Conservation (phyloP, 352 stramenopile genomes). For the Phytophthora niederhauseri region DNA sequence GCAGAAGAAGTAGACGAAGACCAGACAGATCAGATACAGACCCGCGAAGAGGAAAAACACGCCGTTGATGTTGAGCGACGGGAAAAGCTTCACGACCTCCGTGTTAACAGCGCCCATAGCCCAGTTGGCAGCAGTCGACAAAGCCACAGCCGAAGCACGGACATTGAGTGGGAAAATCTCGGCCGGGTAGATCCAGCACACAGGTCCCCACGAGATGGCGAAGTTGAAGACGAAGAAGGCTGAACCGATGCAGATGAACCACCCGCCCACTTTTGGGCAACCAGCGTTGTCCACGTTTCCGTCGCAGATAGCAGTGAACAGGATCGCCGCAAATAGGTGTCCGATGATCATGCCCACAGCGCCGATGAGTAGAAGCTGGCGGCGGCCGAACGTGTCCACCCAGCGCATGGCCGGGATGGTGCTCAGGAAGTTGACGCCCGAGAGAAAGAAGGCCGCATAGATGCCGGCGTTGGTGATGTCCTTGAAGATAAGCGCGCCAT, state of each 20-base stretch:
- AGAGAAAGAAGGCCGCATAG: slow-evolving; percentile 39
- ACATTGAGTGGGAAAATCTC: slow-evolving; percentile 65
- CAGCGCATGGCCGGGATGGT: slow-evolving; percentile 48
- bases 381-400: slow-evolving; percentile 42
- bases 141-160: slow-evolving; percentile 22
- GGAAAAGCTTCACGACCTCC: slow-evolving; percentile 36
- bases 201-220: slow-evolving; percentile 39
- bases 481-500: slow-evolving; percentile 51
- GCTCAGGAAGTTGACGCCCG: slow-evolving; percentile 31
- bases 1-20: slow-evolving; percentile 53
- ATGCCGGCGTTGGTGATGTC: slow-evolving; percentile 37
- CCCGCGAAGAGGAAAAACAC: slow-evolving; percentile 61
- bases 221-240: slow-evolving; percentile 48
- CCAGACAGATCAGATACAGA: slow-evolving; percentile 44
- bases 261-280: slow-evolving; percentile 40
- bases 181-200: slow-evolving; percentile 59
- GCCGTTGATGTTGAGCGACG: slow-evolving; percentile 47
- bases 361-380: slow-evolving; percentile 37
- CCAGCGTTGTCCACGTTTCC: slow-evolving; percentile 34
- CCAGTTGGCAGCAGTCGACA: slow-evolving; percentile 44
- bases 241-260: slow-evolving; percentile 44
- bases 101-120: slow-evolving; percentile 50
- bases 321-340: slow-evolving; percentile 39
- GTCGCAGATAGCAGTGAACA: slow-evolving; percentile 37
- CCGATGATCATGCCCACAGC: slow-evolving; percentile 43